Evolutionary conservation across 371 early-diverging fungal genomes (phyloP).

Genomic region (Mucor saturninus): DNA sequence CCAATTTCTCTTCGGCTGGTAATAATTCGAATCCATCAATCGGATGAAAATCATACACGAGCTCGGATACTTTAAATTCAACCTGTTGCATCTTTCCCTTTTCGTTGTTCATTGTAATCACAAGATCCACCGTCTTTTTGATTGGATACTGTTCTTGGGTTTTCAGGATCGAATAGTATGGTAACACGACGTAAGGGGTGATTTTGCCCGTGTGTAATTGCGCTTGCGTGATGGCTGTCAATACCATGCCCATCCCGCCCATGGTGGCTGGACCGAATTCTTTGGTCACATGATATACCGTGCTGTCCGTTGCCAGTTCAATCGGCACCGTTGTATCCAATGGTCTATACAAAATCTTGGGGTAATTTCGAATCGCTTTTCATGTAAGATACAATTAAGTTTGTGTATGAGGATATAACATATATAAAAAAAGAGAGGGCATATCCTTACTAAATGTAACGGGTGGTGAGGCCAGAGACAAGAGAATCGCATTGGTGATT

Average conservation of each 20-base stretch:
- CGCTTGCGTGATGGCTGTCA: slow-evolving; percentile 62
- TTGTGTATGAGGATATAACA: no score
- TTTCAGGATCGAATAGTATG: slow-evolving; percentile 61
- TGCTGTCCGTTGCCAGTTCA: slow-evolving; percentile 17
- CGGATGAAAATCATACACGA: slow-evolving; percentile 39
- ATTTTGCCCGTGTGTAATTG: slow-evolving; percentile 55
- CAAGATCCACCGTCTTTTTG: slow-evolving; percentile 37
- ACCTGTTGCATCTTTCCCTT: slow-evolving; percentile 36
- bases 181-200: slow-evolving; percentile 61
- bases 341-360: slow-evolving; percentile 53
- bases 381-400: background rate
- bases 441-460: slow-evolving; percentile 20
- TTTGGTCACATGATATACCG: slow-evolving; percentile 68
- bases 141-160: slow-evolving; percentile 43
- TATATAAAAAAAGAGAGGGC: no score
- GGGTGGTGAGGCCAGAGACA: slow-evolving; percentile 14
- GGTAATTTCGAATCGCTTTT: slow-evolving; percentile 35
- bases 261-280: slow-evolving; percentile 69
- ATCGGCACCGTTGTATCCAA: slow-evolving; percentile 43
- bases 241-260: slow-evolving; percentile 64
- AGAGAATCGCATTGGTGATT: background rate
- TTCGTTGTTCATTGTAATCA: slow-evolving; percentile 51
- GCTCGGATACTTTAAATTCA: slow-evolving; percentile 50
- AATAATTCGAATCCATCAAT: slow-evolving; percentile 7
- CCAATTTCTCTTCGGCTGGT: slow-evolving; percentile 20